phyloP scores from a whole-genome alignment of 1,284 basidiomycete species.

The Melanopsichium pennsylvanicum region DNA sequence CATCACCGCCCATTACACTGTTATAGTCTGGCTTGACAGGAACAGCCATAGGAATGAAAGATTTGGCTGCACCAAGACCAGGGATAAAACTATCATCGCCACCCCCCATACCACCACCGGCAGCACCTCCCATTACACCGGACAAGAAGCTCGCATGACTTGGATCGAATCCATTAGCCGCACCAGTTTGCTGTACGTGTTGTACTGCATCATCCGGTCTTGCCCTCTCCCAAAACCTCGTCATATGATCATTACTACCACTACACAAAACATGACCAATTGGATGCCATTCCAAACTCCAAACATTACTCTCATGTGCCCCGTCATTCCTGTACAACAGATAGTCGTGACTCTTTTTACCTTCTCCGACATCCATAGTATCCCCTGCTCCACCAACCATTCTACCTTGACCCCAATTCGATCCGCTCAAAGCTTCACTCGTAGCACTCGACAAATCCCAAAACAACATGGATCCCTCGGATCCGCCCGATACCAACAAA shows the following conservation, averaged over 20 bases:
- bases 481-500: conserved; percentile 89
- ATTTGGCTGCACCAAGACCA: conserved; percentile 12
- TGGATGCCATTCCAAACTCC: conserved; percentile 93
- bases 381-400: conserved; percentile 31
- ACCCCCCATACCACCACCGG: too few relatives aligned
- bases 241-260: conserved; percentile 95
- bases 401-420: conserved; percentile 9
- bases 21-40: background rate
- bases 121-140: background rate
- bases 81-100: conserved; percentile 37
- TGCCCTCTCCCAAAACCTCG: conserved; percentile 93
- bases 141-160: background rate
- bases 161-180: conserved; percentile 2
- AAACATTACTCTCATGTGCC: conserved; percentile 97
- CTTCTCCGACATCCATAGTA: conserved; percentile 33
- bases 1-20: background rate
- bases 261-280: conserved; percentile 91
- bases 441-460: conserved; percentile 75
- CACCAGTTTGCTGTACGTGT: too few relatives aligned
- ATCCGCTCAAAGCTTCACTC: conserved; percentile 5
- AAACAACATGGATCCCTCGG: conserved; percentile 88
- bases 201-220: conserved; percentile 72
- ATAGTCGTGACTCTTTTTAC: conserved; percentile 6
- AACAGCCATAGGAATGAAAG: conserved; percentile 27
- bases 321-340: conserved; percentile 84